These are phyloP conservation scores for Zygosaccharomyces pseudobailii DNA, from an alignment of 1,139 yeast species.

Conservation along the genomic window DNA sequence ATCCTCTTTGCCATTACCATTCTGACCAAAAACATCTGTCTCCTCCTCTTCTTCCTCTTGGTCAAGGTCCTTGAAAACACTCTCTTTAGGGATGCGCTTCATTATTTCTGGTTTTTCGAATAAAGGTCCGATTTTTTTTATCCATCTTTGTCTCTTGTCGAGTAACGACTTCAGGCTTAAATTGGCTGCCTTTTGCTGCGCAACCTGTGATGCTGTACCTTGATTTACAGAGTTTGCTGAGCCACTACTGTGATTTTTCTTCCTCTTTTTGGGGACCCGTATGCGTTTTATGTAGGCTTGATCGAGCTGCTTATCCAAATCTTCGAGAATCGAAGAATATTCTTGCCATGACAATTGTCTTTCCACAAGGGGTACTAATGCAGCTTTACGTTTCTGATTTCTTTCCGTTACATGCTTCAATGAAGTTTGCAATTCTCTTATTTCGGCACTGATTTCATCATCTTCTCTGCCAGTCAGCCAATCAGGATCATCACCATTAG, in stretches of 20 bases:
- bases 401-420: constrained; percentile 56
- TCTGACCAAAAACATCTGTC: constrained; percentile 29
- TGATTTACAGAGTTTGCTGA: constrained; percentile 29
- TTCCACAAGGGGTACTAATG: constrained; percentile 69
- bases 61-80: constrained; percentile 55
- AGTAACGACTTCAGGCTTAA: constrained; percentile 72
- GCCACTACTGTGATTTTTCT: constrained; percentile 44
- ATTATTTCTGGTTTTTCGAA: constrained; percentile 65
- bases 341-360: constrained; percentile 96
- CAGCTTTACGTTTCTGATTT: constrained; percentile 64
- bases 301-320: constrained; percentile 92
- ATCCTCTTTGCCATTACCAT: constrained; percentile 31
- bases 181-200: constrained; percentile 55
- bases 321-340: constrained; percentile 82
- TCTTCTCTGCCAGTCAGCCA: constrained; percentile 86
- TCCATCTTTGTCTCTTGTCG: constrained; percentile 88
- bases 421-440: constrained; percentile 67
- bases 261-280: constrained; percentile 76
- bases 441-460: constrained; percentile 87
- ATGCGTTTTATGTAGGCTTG: constrained; percentile 85
- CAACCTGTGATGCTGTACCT: constrained; percentile 37
- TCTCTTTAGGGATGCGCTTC: constrained; percentile 67
- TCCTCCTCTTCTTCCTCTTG: constrained; percentile 47
- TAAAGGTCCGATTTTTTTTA: constrained; percentile 78
- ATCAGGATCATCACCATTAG: constrained; percentile 36